phyloP scores from a whole-genome alignment of 192 early-diverging fungal genomes.

The Spizellomyces punctatus region DNA sequence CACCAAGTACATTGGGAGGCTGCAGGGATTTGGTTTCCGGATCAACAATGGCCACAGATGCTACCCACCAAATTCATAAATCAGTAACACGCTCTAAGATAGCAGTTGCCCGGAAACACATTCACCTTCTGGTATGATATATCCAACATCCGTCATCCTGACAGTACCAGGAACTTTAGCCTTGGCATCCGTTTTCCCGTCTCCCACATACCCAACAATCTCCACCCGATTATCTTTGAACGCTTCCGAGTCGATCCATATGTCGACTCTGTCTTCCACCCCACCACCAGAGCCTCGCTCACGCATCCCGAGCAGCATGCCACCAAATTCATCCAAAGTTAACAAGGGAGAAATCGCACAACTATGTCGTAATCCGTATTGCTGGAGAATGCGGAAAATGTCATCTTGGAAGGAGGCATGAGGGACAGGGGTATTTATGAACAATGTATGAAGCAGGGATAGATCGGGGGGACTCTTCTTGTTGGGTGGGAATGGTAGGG shows the following conservation, averaged over 20 bases:
- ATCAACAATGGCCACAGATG: slow-evolving; percentile 74
- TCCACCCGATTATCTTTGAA: slow-evolving; percentile 37
- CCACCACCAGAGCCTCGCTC: slow-evolving; percentile 3
- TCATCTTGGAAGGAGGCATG: slow-evolving; percentile 13
- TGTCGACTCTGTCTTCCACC: slow-evolving; percentile 53
- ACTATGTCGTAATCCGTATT: not conserved
- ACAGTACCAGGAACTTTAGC: not conserved
- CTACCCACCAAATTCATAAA: not conserved
- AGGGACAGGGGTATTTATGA: slow-evolving; percentile 3
- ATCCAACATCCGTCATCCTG: slow-evolving; percentile 22
- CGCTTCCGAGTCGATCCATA: slow-evolving; percentile 70
- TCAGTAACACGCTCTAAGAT: not conserved
- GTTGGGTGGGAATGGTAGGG: slow-evolving; percentile 49
- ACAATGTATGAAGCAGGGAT: slow-evolving; percentile 7
- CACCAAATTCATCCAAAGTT: slow-evolving; percentile 30
- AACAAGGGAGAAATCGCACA: slow-evolving; percentile 5
- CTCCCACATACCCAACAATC: not conserved
- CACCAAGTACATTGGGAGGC: slow-evolving; percentile 73
- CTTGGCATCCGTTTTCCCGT: not conserved
- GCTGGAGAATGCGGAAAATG: slow-evolving; percentile 2
- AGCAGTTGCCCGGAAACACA: not conserved
- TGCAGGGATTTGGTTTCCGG: slow-evolving; percentile 78
- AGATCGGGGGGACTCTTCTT: slow-evolving; percentile 15
- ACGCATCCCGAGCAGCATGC: not conserved
- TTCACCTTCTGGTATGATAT: slow-evolving; percentile 16